Evolutionary conservation across 352 stramenopile species (phyloP), one percentile per base, ranked within the genome.

Genomic region (Saprolegnia diclina): DNA sequence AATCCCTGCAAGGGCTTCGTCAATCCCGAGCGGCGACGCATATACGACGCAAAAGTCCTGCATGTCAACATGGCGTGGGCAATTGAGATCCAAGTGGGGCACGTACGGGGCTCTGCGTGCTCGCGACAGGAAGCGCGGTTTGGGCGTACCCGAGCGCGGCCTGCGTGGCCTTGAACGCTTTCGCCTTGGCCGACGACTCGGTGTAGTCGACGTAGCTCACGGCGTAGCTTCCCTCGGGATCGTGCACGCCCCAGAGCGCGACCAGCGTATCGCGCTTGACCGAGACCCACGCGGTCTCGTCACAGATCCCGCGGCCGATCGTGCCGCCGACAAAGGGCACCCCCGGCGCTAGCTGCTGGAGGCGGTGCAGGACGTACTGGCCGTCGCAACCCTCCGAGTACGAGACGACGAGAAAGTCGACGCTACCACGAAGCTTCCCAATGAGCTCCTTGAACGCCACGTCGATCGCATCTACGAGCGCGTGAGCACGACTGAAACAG

Each of bases 251-350:
- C 85, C 85, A 95, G 19, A 95, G 72, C 13, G 85, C 91, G 9
- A 95, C 73, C 11, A 95, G 73, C 5, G 84, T 85, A 81, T 92
- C 83, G 7, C 87, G 79, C 67, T 95, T 95, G 55, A 92, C 84
- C 9, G 87, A 91, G 4, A 95, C 83, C 87, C 87, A 95, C 29
- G 87, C 87, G 56, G 91, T 89, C 64, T 95, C 85, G 46, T 95
- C 85, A 70, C 87, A 95, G 75, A 92, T 91, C 44, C 55, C 52
- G 45, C 87, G 82, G 9, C 84, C 87, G 29, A 92, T 92, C 22
- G 85, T 92, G 18, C 87, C 87, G 22, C 87, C 87, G 55, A 95
- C 91, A 65, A 91, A 95, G 1, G 87, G 85, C 9, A 95, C 83
- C 0, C 83, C 85, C 26, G 87, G 87, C 0, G 87, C 87, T 22